Conservation (phyloP, 768 basidiomycete species). For the Rhodotorula graminis region DNA sequence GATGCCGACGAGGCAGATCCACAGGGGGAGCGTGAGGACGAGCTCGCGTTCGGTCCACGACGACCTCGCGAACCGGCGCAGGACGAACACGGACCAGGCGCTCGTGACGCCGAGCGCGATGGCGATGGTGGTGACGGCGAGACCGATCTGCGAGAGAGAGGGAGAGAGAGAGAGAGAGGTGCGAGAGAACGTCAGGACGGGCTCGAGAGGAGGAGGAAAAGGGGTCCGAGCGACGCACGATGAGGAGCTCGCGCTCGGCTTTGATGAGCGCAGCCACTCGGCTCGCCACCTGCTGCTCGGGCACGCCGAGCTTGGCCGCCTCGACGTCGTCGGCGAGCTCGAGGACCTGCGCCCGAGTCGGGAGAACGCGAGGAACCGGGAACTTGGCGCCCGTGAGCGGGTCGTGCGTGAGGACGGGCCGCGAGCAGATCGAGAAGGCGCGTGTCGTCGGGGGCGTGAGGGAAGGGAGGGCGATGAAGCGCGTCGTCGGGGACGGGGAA, state of each 20-base stretch:
- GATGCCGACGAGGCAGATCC: not conserved
- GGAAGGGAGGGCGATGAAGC: not conserved
- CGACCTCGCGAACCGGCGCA: rapidly evolving
- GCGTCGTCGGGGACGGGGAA: not conserved
- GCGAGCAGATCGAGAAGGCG: not conserved
- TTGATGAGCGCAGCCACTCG: not conserved
- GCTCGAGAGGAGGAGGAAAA: not conserved
- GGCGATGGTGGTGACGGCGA: not conserved
- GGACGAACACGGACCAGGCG: not conserved
- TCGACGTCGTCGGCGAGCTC: not conserved
- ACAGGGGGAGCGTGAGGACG: not conserved
- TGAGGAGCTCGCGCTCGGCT: not conserved
- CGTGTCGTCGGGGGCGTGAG: not conserved
- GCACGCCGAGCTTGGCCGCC: not conserved
- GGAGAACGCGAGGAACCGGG: not conserved
- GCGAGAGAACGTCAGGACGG: no score
- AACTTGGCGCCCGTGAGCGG: not conserved
- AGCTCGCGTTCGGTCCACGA: not conserved
- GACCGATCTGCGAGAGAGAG: not conserved
- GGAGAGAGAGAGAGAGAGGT: not conserved
- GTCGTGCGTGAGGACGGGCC: not conserved
- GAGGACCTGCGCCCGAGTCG: not conserved
- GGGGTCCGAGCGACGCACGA: not conserved
- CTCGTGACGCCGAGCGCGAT: not conserved
- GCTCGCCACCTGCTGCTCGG: not conserved